These are phyloP conservation scores for Leishmania aethiopica DNA, from an alignment of 208 protist species.

Conservation along the genomic window DNA sequence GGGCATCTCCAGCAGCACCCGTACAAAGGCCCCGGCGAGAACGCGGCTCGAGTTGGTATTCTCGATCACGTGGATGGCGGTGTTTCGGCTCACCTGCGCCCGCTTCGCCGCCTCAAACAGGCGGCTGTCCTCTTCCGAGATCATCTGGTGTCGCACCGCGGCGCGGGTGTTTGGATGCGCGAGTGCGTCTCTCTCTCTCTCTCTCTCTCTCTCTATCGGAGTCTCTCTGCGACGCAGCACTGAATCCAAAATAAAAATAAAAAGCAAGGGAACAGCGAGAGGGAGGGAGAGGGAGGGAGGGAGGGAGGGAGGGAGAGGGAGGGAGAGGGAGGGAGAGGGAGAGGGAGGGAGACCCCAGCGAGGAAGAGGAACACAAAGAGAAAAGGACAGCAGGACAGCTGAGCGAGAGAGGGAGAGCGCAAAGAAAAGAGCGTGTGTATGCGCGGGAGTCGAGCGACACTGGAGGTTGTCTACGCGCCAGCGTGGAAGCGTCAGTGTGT, in stretches of 20 bases:
- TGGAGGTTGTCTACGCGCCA: background rate
- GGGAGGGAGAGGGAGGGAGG: no score
- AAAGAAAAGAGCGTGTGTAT: background rate
- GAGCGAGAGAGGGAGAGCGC: background rate
- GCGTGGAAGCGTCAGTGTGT: background rate
- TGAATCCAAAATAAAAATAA: no score
- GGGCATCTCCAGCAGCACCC: conserved; percentile 73
- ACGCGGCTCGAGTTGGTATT: conserved; percentile 27
- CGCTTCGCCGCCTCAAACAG: conserved; percentile 60
- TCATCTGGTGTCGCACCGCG: conserved; percentile 26
- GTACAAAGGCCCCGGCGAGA: conserved; percentile 65
- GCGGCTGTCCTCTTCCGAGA: conserved; percentile 43
- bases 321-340: background rate
- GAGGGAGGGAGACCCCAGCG: background rate
- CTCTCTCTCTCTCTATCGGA: background rate
- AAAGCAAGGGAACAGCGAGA: background rate
- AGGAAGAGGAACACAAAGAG: background rate
- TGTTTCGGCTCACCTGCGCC: conserved; percentile 77
- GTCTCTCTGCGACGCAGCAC: background rate
- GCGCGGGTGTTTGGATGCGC: background rate
- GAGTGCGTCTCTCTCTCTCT: background rate
- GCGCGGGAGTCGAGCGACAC: background rate
- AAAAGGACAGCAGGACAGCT: background rate
- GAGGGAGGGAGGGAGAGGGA: background rate
- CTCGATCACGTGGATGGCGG: conserved; percentile 62